phyloP scores from a whole-genome alignment of 2,329 filamentous ascomycete species.

The Aphanocladium album region DNA sequence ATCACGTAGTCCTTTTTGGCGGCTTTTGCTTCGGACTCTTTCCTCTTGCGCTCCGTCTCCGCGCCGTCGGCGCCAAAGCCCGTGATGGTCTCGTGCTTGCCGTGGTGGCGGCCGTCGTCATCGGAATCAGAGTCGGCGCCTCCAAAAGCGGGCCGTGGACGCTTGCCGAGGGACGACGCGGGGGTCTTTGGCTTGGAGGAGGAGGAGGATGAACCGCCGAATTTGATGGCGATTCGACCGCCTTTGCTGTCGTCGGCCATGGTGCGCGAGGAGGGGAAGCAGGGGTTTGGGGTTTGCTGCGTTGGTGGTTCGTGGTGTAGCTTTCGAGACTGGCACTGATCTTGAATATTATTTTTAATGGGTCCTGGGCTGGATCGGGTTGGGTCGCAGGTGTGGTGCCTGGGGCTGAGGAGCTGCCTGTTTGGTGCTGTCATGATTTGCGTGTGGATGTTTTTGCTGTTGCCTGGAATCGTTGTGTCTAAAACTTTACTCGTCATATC shows the following conservation, averaged over 20 bases:
- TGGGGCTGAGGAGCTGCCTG: not conserved
- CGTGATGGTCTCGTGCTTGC: slow-evolving; percentile 43
- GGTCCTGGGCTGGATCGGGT: not conserved
- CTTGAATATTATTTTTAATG: slow-evolving; percentile 9
- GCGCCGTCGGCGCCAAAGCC: slow-evolving; percentile 43
- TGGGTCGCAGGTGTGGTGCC: not conserved
- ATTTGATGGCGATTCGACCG: slow-evolving; percentile 45
- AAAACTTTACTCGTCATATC: no score
- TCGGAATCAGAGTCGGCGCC: slow-evolving; percentile 38
- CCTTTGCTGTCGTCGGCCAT: slow-evolving; percentile 35
- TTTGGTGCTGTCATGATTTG: not conserved
- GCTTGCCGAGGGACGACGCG: slow-evolving; percentile 44
- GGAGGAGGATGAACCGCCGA: slow-evolving; percentile 30
- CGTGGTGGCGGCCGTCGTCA: slow-evolving; percentile 27
- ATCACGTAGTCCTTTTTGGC: slow-evolving; percentile 49
- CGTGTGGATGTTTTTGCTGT: no score
- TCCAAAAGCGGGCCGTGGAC: slow-evolving; percentile 38
- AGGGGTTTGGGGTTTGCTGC: slow-evolving; percentile 1
- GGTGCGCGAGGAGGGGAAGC: no score
- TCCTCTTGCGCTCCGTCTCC: slow-evolving; percentile 35
- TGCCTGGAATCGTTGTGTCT: no score
- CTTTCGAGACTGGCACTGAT: not conserved
- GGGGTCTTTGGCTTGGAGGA: slow-evolving; percentile 28
- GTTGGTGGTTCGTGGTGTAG: not conserved
- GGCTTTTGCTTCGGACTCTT: slow-evolving; percentile 16